Evolutionary conservation across 2,329 filamentous ascomycete species (phyloP), one percentile per base, ranked within the genome.

Genomic region (Gyromitra esculenta): DNA sequence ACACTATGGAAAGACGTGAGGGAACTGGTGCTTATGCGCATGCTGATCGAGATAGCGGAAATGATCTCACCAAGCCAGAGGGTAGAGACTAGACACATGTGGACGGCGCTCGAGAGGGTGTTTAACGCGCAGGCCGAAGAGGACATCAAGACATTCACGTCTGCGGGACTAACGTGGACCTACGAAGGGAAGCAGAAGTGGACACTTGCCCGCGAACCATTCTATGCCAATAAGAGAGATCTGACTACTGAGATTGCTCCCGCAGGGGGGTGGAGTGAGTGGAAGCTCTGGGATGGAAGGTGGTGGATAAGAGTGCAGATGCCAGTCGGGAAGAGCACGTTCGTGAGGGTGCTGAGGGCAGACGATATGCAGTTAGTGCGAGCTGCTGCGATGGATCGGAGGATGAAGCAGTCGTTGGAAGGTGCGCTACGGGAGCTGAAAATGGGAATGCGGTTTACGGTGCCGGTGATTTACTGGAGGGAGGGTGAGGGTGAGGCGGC

Each of bases 301-400:
- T 91, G 87, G 82, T 91, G 89, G 89, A 82, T 90, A 15, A 84
- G 86, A 15, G 71, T 89, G 8, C 82, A 82, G 21, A 83, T 85
- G 60, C 85, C 85, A 4, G 82, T 85, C 5, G 85, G 85, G 1
- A 81, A 81, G 13, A 82, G 87, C 15, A 81, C 83, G 18, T 77
- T 89, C 1, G 84, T 83, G 9, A 75, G 81, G 50, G 39, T n/a
- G 8, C 72, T 81, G 72, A 75, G 37, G 18, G 25, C 54, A 0
- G 52, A 50, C 8, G 67, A 66, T 60, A 62, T 37, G 25, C 25
- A 63, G 9, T 7, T 52, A 18, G 21, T 64, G 18, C 66, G 21
- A 43, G 15, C 6, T 15, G 39, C 2, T 18, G 59, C 60, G 31
- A 7, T 45, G 41, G 41, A 52, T 13, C 43, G 8, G 39, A 59